Conservation (phyloP, 2,329 filamentous ascomycete genomes). For the Byssothecium circinans region DNA sequence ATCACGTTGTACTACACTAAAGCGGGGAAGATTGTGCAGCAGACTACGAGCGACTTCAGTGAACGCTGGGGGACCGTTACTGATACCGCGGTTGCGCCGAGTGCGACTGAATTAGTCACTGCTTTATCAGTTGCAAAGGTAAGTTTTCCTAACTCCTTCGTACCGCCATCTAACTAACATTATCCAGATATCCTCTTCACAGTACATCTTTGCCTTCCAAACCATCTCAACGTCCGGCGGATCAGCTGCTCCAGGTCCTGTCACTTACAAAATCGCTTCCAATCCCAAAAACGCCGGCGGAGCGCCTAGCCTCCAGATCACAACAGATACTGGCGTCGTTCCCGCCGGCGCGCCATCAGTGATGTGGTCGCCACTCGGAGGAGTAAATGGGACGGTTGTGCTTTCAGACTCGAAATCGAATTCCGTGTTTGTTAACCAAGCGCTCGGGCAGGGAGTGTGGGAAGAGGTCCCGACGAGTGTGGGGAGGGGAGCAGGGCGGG, state of each 20-base stretch:
- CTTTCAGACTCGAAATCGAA: slow-evolving; percentile 15
- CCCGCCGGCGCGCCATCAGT: slow-evolving; percentile 18
- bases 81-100: not conserved
- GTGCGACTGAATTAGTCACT: not conserved
- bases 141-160: not conserved
- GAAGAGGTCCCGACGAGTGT: slow-evolving; percentile 15
- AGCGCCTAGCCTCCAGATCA: slow-evolving; percentile 8
- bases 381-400: slow-evolving; percentile 20
- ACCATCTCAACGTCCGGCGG: slow-evolving; percentile 21
- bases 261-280: slow-evolving; percentile 19
- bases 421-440: slow-evolving; percentile 21
- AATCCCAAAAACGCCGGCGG: slow-evolving; percentile 17
- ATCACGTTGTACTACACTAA: not conserved
- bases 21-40: not conserved
- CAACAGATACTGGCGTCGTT: slow-evolving; percentile 10
- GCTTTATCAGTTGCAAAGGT: not conserved
- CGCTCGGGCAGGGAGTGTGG: slow-evolving; percentile 19
- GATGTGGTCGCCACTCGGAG: slow-evolving; percentile 19
- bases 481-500: slow-evolving; percentile 19
- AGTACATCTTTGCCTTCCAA: slow-evolving; percentile 4
- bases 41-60: not conserved
- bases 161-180: too few species aligned
- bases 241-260: slow-evolving; percentile 8
- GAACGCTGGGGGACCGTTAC: not conserved
- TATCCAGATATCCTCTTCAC: slow-evolving; percentile 11